Evolutionary conservation across 192 early-diverging fungal genomes (phyloP), one percentile per base, ranked within the genome.

Genomic region (Podila horticola): DNA sequence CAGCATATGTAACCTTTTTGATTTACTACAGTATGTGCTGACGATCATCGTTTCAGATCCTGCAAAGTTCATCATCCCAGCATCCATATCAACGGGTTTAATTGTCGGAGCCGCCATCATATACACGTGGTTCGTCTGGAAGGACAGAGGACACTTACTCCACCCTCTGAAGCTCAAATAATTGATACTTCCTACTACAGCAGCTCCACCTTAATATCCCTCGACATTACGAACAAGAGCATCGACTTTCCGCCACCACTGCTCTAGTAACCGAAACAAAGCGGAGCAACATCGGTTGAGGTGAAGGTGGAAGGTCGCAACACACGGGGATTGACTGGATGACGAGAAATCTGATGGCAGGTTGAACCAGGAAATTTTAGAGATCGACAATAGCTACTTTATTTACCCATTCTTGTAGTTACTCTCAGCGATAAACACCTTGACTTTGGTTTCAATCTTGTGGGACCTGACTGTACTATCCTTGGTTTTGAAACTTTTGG

Each of bases 1-100:
- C 15, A 67, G 70, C 13, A 12, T 77, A 9, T 77, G 82, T 33
- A 83, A 83, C 28, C 9, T 73, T 4, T 83, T 77, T 48, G 81
- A 75, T 34, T 15, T 75, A 28, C 11, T 75, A 6, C 59, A 67
- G 19, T 75, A 38, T 49, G 66, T 69, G 31, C 19, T 75, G 51
- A 83, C 74, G 36, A 75, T 83, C 26, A 57, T 64, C 0, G 50
- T 62, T n/a, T 64, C 82, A 2, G 64, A 75, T 22, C 82, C 82
- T 24, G 33, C 13, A 2, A 11, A 15, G 67, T 83, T 83, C 51
- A 64, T 76, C 31, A 71, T 83, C 11, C 74, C 82, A 0, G 74
- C 74, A 2, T 59, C 66, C 5, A 83, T 83, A 19, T 82, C 79
- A 15, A 9, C 30, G 29, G 67, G 71, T 8, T 58, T 15, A 2